Evolutionary conservation across 164 flowering plant species (phyloP).

Genomic region (Macadamia tetraphylla): DNA sequence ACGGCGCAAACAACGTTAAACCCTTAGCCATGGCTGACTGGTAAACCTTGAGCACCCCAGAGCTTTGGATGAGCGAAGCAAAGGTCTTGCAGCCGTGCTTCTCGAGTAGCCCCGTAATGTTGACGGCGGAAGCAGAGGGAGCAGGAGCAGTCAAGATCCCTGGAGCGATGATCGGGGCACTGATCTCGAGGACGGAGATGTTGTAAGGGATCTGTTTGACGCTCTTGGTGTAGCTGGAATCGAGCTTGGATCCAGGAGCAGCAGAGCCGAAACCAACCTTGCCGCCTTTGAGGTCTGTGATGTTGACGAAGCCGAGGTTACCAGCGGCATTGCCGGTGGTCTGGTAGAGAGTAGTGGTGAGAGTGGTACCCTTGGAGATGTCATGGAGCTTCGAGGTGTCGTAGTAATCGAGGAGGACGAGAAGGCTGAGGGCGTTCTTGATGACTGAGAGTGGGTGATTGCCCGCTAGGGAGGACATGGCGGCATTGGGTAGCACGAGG

Average conservation of each 20-base stretch:
- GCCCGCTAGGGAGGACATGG: constrained; percentile 45
- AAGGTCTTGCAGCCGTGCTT: constrained; percentile 44
- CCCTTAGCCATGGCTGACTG: constrained; percentile 53
- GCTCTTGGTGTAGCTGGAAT: too few species aligned
- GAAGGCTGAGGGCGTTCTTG: constrained; percentile 55
- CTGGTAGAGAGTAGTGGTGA: too few species aligned
- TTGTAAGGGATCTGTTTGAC: constrained; percentile 10
- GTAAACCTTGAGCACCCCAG: constrained; percentile 58
- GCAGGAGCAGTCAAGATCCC: constrained; percentile 62
- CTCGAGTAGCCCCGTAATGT: constrained; percentile 62
- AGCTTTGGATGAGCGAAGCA: too few species aligned
- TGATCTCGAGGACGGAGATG: constrained; percentile 67
- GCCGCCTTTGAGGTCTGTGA: too few species aligned
- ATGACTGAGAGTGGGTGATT: constrained; percentile 66
- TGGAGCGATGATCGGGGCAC: constrained; percentile 59
- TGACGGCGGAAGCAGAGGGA: constrained; percentile 42
- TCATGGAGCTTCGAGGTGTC: constrained; percentile 22
- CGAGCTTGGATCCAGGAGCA: too few species aligned
- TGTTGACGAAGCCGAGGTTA: too few species aligned
- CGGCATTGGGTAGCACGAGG: constrained; percentile 60
- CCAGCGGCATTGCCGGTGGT: too few species aligned
- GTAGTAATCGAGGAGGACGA: constrained; percentile 68
- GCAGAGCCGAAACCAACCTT: too few species aligned
- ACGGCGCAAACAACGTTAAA: constrained; percentile 78
- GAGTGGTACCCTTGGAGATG: too few species aligned